A percentile compares a stretch with the other conserved stretches of the same genome.
These are phyloP conservation scores for Sporisorium iseilematis-ciliati DNA, from an alignment of 1,284 basidiomycete species.

Conservation along the genomic window DNA sequence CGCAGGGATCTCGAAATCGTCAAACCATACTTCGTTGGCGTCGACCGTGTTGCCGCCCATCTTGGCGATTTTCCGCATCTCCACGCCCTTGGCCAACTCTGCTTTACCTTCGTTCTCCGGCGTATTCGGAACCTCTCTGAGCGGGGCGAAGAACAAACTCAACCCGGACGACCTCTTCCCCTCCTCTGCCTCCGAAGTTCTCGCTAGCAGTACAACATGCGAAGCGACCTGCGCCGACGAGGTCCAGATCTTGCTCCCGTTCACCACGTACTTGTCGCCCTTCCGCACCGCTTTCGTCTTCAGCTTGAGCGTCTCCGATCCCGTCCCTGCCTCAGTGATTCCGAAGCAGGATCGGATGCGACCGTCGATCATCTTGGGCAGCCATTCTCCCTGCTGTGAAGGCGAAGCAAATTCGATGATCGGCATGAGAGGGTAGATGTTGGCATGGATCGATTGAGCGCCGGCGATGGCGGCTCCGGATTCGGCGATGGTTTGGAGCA, in stretches of 20 bases:
- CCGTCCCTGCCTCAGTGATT: conserved; percentile 70
- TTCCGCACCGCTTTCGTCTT: conserved; percentile 60
- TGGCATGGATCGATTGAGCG: conserved; percentile 58
- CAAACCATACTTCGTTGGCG: conserved; percentile 69
- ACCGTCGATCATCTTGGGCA: conserved; percentile 69
- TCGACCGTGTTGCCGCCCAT: conserved; percentile 71
- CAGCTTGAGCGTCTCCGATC: conserved; percentile 68
- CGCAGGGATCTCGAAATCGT: conserved; percentile 67
- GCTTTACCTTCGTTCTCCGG: conserved; percentile 27
- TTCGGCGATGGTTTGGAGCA: conserved; percentile 71
- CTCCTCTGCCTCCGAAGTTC: conserved; percentile 62
- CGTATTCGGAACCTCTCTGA: conserved; percentile 36
- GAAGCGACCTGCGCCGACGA: conserved; percentile 66
- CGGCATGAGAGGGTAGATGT: conserved; percentile 59
- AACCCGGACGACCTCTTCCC: conserved; percentile 62
- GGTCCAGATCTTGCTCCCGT: conserved; percentile 68
- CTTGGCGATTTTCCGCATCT: conserved; percentile 68
- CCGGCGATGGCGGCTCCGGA: conserved; percentile 61
- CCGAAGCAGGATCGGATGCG: conserved; percentile 70
- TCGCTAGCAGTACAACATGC: conserved; percentile 68
- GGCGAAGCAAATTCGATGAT: conserved; percentile 57
- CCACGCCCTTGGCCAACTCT: conserved; percentile 49
- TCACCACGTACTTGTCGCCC: conserved; percentile 60
- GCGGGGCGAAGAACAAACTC: conserved; percentile 55
- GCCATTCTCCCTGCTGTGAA: conserved; percentile 62